Evolutionary conservation across 441 rosid species (phyloP).

Genomic region (Adansonia madagascariensis): DNA sequence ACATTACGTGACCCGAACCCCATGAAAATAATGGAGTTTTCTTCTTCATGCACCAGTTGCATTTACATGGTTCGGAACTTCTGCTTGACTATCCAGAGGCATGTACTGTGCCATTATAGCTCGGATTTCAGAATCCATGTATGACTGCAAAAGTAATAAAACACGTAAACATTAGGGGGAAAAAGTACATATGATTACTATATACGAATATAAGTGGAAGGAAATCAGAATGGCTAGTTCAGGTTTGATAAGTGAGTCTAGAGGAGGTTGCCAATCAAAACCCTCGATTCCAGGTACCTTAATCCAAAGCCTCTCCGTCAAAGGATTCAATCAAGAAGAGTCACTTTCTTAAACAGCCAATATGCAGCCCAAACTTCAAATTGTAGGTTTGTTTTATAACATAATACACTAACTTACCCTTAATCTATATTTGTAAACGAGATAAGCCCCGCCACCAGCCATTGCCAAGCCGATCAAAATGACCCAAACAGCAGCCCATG

Average conservation of each 20-base stretch:
- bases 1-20: slow-evolving; percentile 12
- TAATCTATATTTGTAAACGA: slow-evolving; percentile 84
- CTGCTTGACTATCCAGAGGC: slow-evolving; percentile 93
- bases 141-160: slow-evolving; percentile 54
- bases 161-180: neutral
- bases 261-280: neutral
- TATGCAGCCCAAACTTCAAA: neutral
- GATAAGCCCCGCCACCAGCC: slow-evolving; percentile 84
- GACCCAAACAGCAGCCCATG: slow-evolving; percentile 85
- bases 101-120: slow-evolving; percentile 99
- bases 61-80: slow-evolving; percentile 62
- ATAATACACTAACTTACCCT: slow-evolving; percentile 58
- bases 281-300: neutral
- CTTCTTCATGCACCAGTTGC: slow-evolving; percentile 58
- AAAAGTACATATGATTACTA: neutral
- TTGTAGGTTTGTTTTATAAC: neutral
- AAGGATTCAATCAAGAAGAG: neutral
- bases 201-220: neutral
- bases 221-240: neutral
- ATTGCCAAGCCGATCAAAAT: slow-evolving; percentile 80
- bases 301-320: slow-evolving; percentile 1
- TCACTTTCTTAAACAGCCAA: neutral
- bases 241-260: neutral
- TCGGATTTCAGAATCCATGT: slow-evolving; percentile 99
- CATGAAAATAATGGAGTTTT: neutral